A percentile compares a stretch with the other conserved stretches of the same genome.
Evolutionary conservation across 371 early-diverging fungal genomes (phyloP).

Genomic region (Mortierella sp.): DNA sequence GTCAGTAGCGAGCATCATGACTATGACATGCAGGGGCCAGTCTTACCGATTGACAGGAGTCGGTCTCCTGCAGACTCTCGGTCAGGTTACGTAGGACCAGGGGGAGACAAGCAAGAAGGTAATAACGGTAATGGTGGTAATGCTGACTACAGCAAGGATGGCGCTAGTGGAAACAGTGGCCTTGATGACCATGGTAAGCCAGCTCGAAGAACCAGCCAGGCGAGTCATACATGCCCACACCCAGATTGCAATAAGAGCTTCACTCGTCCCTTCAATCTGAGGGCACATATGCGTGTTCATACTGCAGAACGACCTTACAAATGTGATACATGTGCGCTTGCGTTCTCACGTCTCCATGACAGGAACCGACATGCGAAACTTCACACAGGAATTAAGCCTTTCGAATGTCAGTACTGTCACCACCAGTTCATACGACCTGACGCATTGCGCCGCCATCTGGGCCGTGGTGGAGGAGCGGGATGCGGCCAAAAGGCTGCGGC

Average conservation of each 20-base stretch:
- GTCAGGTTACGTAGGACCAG: background rate
- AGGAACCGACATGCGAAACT: slow-evolving; percentile 85
- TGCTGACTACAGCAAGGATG: slow-evolving; percentile 3
- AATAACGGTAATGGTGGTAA: background rate
- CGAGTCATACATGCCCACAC: slow-evolving; percentile 60
- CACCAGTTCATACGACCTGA: slow-evolving; percentile 73
- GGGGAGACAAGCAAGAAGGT: background rate
- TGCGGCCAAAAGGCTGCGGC: slow-evolving; percentile 49
- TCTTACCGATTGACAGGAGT: slow-evolving; percentile 25
- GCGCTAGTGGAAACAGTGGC: slow-evolving; percentile 4
- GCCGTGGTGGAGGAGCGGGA: slow-evolving; percentile 47
- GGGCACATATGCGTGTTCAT: slow-evolving; percentile 84
- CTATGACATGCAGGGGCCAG: slow-evolving; percentile 43
- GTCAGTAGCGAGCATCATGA: slow-evolving; percentile 29
- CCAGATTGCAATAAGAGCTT: slow-evolving; percentile 79
- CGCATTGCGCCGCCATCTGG: slow-evolving; percentile 74
- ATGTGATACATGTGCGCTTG: slow-evolving; percentile 69
- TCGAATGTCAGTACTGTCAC: slow-evolving; percentile 69
- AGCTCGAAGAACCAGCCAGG: slow-evolving; percentile 19
- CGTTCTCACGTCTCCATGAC: slow-evolving; percentile 83
- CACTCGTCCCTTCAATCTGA: slow-evolving; percentile 85
- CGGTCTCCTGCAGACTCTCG: slow-evolving; percentile 13
- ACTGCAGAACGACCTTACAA: slow-evolving; percentile 81
- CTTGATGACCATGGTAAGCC: slow-evolving; percentile 23
- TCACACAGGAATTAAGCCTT: slow-evolving; percentile 76